Conservation (phyloP, 345 rosid genomes). For the Abelmoschus esculentus region DNA sequence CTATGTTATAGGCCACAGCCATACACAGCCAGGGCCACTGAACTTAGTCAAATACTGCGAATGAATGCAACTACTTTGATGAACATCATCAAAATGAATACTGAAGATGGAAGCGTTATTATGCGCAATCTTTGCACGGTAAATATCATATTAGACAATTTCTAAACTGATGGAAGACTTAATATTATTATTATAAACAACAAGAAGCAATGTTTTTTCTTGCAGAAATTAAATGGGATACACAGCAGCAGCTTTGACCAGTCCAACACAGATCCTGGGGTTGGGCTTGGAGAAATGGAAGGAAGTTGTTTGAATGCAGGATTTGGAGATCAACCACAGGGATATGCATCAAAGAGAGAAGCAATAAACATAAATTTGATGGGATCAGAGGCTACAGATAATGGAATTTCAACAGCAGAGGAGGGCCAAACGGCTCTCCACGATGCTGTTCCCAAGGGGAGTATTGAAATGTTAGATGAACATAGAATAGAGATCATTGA, state of each 20-base stretch:
- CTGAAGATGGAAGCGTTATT: constrained; percentile 48
- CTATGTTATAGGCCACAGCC: constrained; percentile 72
- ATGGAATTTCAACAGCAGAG: constrained; percentile 23
- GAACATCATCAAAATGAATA: constrained; percentile 45
- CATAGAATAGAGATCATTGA: constrained; percentile 36
- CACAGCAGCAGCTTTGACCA: constrained; percentile 29
- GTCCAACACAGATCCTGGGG: constrained; percentile 9
- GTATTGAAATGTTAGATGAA: constrained; percentile 43
- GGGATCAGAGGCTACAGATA: constrained; percentile 13
- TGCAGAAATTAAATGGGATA: constrained; percentile 50
- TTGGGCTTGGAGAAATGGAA: constrained; percentile 1
- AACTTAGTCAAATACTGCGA: constrained; percentile 70
- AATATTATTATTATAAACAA: background rate
- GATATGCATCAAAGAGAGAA: no score
- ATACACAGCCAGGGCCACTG: constrained; percentile 59
- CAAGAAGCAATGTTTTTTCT: constrained; percentile 22
- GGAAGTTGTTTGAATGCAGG: constrained; percentile 15
- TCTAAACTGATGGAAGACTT: constrained; percentile 3
- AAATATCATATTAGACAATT: constrained; percentile 10
- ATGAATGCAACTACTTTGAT: constrained; percentile 57
- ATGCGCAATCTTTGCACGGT: constrained; percentile 77
- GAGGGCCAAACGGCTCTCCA: constrained; percentile 37
- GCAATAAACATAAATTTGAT: constrained; percentile 3
- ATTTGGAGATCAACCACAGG: constrained; percentile 7
- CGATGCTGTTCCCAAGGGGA: constrained; percentile 41